A percentile compares a stretch with the other conserved stretches of the same genome.
Conservation (phyloP, 495 filamentous ascomycete genomes). For the Hypoxylon perforatum region DNA sequence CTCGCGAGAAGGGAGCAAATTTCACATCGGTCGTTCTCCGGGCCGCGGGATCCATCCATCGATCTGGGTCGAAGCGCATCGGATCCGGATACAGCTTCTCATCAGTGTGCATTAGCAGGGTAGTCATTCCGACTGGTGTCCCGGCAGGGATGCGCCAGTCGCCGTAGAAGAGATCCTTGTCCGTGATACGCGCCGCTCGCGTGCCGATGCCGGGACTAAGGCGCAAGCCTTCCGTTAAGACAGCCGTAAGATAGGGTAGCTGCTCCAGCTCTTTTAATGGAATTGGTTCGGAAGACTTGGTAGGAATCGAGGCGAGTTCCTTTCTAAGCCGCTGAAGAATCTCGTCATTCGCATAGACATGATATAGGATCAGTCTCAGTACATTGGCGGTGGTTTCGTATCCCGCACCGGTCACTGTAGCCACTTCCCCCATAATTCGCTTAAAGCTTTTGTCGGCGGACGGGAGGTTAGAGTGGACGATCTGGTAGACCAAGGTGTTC, state of each 20-base stretch:
- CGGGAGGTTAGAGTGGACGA: slow-evolving; percentile 41
- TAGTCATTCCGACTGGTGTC: slow-evolving; percentile 48
- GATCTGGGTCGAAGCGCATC: slow-evolving; percentile 48
- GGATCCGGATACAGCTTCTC: slow-evolving; percentile 47
- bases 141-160: slow-evolving; percentile 61
- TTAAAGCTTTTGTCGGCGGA: slow-evolving; percentile 38
- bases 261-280: slow-evolving; percentile 34
- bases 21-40: slow-evolving; percentile 3
- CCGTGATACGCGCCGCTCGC: slow-evolving; percentile 49
- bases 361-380: slow-evolving; percentile 38
- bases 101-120: slow-evolving; percentile 47
- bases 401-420: slow-evolving; percentile 38
- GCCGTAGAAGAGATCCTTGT: slow-evolving; percentile 42
- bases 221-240: slow-evolving; percentile 49
- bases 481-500: slow-evolving; percentile 41
- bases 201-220: slow-evolving; percentile 45
- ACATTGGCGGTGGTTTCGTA: slow-evolving; percentile 43
- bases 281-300: background rate
- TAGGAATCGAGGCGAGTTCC: slow-evolving; percentile 19
- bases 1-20: slow-evolving; percentile 30
- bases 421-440: slow-evolving; percentile 40
- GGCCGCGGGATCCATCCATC: slow-evolving; percentile 48
- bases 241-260: slow-evolving; percentile 43
- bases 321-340: slow-evolving; percentile 36
- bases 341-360: slow-evolving; percentile 36